Evolutionary conservation across 768 basidiomycete species (phyloP).

Genomic region (Hygrocybe punicea): DNA sequence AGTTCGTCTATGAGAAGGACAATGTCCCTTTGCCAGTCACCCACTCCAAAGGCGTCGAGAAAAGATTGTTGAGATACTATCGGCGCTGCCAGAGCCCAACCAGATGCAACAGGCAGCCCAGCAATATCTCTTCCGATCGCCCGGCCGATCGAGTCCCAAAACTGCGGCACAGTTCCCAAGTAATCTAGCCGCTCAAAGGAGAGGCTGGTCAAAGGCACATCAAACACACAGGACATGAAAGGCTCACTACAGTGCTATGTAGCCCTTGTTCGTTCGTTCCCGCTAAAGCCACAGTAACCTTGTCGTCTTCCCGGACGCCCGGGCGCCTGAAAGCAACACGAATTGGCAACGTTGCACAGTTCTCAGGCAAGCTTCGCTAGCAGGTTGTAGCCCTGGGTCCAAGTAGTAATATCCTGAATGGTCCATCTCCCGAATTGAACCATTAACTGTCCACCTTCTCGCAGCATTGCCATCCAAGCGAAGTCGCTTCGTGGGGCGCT

Average conservation of each 20-base stretch:
- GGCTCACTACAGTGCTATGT: constrained; percentile 6
- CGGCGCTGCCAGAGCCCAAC: not conserved
- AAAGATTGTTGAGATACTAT: constrained; percentile 4
- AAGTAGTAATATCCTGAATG: constrained; percentile 5
- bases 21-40: not conserved
- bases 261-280: constrained; percentile 3
- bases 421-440: constrained; percentile 6
- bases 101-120: not conserved
- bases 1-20: constrained; percentile 14
- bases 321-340: constrained; percentile 7
- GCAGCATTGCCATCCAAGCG: no score
- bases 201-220: constrained; percentile 4
- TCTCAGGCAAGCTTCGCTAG: constrained; percentile 4
- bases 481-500: no score
- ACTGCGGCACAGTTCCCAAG: not conserved
- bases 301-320: constrained; percentile 13
- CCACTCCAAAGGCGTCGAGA: constrained; percentile 1
- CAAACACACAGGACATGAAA: not conserved
- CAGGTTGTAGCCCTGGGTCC: constrained; percentile 6
- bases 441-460: constrained; percentile 1
- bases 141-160: constrained; percentile 7
- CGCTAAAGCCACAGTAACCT: constrained; percentile 3
- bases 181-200: constrained; percentile 4
- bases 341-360: constrained; percentile 1
- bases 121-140: not conserved